Evolutionary conservation across 306 rosid genomes (phyloP).

Genomic region (Dicorynia guianensis): DNA sequence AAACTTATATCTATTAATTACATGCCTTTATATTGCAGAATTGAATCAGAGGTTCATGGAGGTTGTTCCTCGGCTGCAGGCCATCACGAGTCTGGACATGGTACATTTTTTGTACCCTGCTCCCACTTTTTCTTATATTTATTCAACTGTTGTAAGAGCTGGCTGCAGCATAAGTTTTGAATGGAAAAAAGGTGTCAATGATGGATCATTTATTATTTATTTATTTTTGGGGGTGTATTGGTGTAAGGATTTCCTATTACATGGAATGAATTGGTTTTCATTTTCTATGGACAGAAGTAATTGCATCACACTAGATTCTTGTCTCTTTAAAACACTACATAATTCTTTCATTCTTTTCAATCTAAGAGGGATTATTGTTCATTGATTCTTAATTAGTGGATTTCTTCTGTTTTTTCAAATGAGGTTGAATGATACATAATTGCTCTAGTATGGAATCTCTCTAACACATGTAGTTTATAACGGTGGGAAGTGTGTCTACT

Average conservation of each 20-base stretch:
- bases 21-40: conserved; percentile 59
- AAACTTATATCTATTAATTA: conserved; percentile 25
- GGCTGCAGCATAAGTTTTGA: conserved; percentile 3
- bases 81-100: conserved; percentile 68
- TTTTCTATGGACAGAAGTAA: not conserved
- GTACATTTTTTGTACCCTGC: conserved; percentile 46
- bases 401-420: too few relatives aligned
- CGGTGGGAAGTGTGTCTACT: not conserved
- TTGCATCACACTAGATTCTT: conserved; percentile 21
- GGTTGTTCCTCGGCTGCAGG: conserved; percentile 57
- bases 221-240: too few relatives aligned
- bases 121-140: not conserved
- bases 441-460: not conserved
- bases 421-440: not conserved
- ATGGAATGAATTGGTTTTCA: conserved; percentile 34
- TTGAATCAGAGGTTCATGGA: conserved; percentile 75
- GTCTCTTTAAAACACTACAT: conserved; percentile 16
- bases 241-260: too few relatives aligned
- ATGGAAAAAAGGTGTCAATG: conserved; percentile 5
- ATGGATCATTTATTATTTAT: conserved; percentile 1
- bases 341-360: too few relatives aligned
- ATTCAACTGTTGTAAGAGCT: conserved; percentile 23
- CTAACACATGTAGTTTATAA: not conserved
- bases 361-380: too few relatives aligned
- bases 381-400: not conserved